phyloP scores from a whole-genome alignment of 2,329 filamentous ascomycete species.

The Penicillium corylophilum region DNA sequence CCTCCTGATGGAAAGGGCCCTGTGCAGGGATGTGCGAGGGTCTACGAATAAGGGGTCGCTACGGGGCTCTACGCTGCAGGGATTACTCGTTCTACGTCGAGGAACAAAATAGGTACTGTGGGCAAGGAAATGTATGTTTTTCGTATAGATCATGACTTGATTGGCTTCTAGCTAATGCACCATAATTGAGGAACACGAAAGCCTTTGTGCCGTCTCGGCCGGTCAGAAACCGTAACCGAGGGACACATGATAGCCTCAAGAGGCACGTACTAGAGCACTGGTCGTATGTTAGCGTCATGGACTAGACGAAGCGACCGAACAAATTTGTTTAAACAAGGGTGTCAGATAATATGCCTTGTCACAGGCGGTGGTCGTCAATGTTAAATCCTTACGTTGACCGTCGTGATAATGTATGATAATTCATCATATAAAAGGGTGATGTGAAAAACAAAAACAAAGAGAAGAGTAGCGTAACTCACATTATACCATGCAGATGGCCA shows the following conservation, averaged over 20 bases:
- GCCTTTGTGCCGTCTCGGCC: background rate
- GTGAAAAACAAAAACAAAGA: slow-evolving; percentile 4
- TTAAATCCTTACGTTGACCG: slow-evolving; percentile 76
- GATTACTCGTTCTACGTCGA: background rate
- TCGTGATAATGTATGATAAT: slow-evolving; percentile 70
- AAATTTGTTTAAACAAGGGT: slow-evolving; percentile 5
- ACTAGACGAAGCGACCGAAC: slow-evolving; percentile 13
- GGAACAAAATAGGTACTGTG: background rate
- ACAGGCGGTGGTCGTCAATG: slow-evolving; percentile 77
- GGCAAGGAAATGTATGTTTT: background rate
- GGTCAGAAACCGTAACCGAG: slow-evolving; percentile 2
- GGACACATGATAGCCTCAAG: background rate
- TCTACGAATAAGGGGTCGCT: background rate
- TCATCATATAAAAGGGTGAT: slow-evolving; percentile 61
- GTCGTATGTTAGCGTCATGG: slow-evolving; percentile 19
- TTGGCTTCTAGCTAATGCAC: slow-evolving; percentile 20
- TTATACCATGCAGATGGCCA: background rate
- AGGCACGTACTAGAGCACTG: slow-evolving; percentile 7
- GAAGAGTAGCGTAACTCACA: slow-evolving; percentile 1
- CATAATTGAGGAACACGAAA: slow-evolving; percentile 2
- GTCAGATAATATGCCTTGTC: slow-evolving; percentile 61
- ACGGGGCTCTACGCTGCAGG: background rate
- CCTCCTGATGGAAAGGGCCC: background rate
- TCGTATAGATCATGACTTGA: background rate
- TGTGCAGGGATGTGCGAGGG: slow-evolving; percentile 4